Percentiles rank a stretch among this genome's conserved stretches.
Conservation (phyloP, 2,329 filamentous ascomycete species). For the Spiromastix sp. region DNA sequence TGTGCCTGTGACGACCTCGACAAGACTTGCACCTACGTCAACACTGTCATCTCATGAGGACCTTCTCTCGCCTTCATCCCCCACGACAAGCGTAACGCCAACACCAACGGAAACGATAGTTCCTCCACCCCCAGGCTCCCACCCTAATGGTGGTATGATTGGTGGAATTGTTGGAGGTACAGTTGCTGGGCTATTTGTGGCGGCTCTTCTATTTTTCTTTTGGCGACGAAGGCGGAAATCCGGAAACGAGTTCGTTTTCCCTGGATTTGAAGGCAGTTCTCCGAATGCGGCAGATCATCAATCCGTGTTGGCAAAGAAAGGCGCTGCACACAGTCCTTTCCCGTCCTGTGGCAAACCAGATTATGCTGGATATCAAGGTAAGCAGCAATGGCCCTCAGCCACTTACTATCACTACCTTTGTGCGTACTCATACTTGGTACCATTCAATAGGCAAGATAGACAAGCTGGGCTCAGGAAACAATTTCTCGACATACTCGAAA, state of each 20-base stretch:
- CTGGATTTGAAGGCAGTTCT: background rate
- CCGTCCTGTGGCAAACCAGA: background rate
- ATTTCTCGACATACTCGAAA: background rate
- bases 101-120: background rate
- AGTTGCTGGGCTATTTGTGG: background rate
- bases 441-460: background rate
- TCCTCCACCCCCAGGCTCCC: background rate
- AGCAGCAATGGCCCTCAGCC: background rate
- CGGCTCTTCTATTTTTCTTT: background rate
- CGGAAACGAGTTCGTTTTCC: background rate
- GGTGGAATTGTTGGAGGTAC: constrained; percentile 1
- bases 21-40: background rate
- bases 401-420: background rate
- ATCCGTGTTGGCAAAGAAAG: background rate
- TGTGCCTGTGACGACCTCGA: background rate
- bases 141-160: background rate
- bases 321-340: background rate
- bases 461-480: background rate
- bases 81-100: background rate
- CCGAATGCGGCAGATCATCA: background rate
- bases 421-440: background rate
- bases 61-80: too few relatives aligned
- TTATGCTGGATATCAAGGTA: background rate
- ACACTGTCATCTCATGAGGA: background rate
- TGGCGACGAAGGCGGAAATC: constrained; percentile 1